A percentile compares a stretch with the other conserved stretches of the same genome.
These are phyloP conservation scores for Bipolaris sorokiniana DNA, from an alignment of 2,329 filamentous ascomycete species.

Conservation along the genomic window DNA sequence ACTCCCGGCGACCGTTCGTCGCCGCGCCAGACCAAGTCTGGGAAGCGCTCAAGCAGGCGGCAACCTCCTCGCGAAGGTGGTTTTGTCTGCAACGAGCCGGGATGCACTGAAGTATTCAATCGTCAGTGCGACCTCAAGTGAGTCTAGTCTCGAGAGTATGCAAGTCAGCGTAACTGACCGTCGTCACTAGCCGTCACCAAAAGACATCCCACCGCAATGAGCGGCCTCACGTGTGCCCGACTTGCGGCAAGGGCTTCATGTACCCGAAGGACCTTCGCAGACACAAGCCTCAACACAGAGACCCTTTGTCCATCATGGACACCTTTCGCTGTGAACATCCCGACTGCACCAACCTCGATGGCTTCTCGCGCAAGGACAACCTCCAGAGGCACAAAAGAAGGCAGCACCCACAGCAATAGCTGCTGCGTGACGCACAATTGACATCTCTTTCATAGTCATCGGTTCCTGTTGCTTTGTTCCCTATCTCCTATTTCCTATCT, in stretches of 20 bases:
- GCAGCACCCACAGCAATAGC: conserved; percentile 29
- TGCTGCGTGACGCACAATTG: neutral
- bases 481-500: neutral
- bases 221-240: conserved; percentile 40
- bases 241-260: conserved; percentile 41
- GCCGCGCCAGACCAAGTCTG: conserved; percentile 3
- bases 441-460: neutral
- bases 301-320: conserved; percentile 19
- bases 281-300: conserved; percentile 37
- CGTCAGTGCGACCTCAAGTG: conserved; percentile 47
- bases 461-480: neutral
- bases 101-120: conserved; percentile 38
- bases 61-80: conserved; percentile 35
- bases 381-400: conserved; percentile 43
- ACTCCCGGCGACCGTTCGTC: conserved; percentile 37
- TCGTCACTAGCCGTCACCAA: conserved; percentile 36
- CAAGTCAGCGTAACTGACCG: conserved; percentile 15
- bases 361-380: conserved; percentile 47
- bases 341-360: conserved; percentile 36
- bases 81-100: conserved; percentile 30
- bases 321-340: conserved; percentile 31
- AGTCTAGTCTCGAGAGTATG: conserved; percentile 16
- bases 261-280: conserved; percentile 46
- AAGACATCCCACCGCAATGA: conserved; percentile 39
- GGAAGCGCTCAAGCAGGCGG: conserved; percentile 24